A percentile compares a stretch with the other conserved stretches of the same genome.
These are phyloP conservation scores for Diaporthe ampelina DNA, from an alignment of 2,329 filamentous ascomycete species.

Conservation along the genomic window DNA sequence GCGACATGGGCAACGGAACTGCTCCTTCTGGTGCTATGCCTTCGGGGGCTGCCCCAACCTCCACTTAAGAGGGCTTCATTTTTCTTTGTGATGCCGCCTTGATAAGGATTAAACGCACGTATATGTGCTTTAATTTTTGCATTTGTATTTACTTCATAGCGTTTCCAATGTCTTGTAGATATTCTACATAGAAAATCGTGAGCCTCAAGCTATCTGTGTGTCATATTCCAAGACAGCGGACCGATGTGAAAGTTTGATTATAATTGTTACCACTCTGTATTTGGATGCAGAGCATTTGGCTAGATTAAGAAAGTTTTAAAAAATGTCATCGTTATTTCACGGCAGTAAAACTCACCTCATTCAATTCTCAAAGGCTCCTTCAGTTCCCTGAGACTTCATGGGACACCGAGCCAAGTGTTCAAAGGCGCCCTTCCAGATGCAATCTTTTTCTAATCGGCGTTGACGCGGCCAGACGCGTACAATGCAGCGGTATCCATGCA, in stretches of 20 bases:
- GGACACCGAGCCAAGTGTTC: background rate
- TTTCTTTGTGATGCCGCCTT: background rate
- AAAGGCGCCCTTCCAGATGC: background rate
- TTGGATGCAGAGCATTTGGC: background rate
- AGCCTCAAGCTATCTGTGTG: no score
- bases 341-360: no score
- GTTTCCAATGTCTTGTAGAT: background rate
- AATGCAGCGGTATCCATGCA: conserved; percentile 13
- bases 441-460: no score
- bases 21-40: conserved; percentile 27
- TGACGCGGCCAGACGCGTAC: background rate
- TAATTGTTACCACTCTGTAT: background rate
- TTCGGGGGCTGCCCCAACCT: conserved; percentile 23
- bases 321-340: background rate
- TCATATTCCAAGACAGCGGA: background rate
- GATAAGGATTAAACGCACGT: background rate
- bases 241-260: background rate
- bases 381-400: no score
- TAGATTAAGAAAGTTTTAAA: background rate
- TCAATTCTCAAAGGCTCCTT: no score
- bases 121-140: background rate
- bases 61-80: conserved; percentile 5
- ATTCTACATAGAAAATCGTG: background rate
- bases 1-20: conserved; percentile 35
- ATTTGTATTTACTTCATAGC: conserved; percentile 4